Evolutionary conservation across 2,329 filamentous ascomycete genomes (phyloP), one percentile per base, ranked within the genome.

Genomic region (Neoarthrinium moseri): DNA sequence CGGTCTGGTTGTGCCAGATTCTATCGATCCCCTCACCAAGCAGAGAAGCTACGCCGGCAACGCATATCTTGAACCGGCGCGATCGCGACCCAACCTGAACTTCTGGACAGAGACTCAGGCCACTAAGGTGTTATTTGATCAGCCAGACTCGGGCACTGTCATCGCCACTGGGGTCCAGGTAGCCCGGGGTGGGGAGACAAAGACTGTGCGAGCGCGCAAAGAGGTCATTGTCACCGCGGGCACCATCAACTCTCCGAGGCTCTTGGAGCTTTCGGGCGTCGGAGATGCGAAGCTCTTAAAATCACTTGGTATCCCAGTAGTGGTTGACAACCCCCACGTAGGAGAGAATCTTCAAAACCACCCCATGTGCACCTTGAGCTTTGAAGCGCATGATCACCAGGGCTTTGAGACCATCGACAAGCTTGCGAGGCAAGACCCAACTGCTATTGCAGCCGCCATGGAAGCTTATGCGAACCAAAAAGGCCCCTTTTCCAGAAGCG

Each of bases 151-250:
- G 4, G 24, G 15, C 13, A 40, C 43, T 13, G 22, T 17, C 20
- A 6, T 35, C 10, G 36, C 36, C 10, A 39, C 36, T 26, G 22
- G 36, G 12, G 36, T 39, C 13, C 22, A 39, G 22, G 15, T 24
- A 4, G 26, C 6, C 36, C 22, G 26, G 51, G 29, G 47, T 47
- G 50, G 45, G 17, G 49, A 50, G 24, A 53, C 37, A 7, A 53
- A 50, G 24, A 54, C 35, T 0, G 48, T 62, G 7, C 49, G 32
- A 6, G 65, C 66, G 2, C 52, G 50, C 3, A 65, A 58, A 22
- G 72, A 76, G 47, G 64, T 76, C 4, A 67, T 75, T 23, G 34
- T 77, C 5, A 61, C 64, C 2, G 70, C 67, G 6, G 72, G 73
- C 3, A 56, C 65, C 1, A 62, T 74, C 49, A 66, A 72, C 46